These are phyloP conservation scores for Scalesia atractyloides DNA, from an alignment of 129 eudicot genomes.

Conservation along the genomic window DNA sequence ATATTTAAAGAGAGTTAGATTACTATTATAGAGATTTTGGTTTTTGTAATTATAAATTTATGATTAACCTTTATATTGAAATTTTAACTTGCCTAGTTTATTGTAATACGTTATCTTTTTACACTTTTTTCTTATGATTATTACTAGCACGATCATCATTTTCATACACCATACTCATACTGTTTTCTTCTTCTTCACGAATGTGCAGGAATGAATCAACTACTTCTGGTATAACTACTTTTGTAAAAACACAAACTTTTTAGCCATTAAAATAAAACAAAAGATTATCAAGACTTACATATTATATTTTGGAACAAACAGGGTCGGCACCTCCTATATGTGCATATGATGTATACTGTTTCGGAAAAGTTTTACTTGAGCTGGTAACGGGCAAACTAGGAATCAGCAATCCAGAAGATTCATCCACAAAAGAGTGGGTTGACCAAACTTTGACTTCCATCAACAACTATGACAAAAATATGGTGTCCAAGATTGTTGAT, in stretches of 20 bases:
- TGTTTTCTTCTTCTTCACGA: slow-evolving; percentile 18
- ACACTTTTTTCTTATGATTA: slow-evolving; percentile 5
- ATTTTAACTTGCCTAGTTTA: neutral
- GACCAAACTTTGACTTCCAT: slow-evolving; percentile 53
- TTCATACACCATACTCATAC: slow-evolving; percentile 21
- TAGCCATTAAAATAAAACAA: neutral
- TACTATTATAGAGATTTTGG: neutral
- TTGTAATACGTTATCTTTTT: slow-evolving; percentile 19
- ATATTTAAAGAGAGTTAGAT: no score
- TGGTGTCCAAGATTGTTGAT: slow-evolving; percentile 57
- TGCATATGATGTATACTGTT: slow-evolving; percentile 82
- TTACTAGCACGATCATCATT: neutral
- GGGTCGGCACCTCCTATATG: slow-evolving; percentile 57
- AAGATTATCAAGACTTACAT: neutral
- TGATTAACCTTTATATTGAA: neutral
- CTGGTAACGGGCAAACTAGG: slow-evolving; percentile 85
- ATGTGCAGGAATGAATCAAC: slow-evolving; percentile 52
- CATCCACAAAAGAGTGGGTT: slow-evolving; percentile 55
- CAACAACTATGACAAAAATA: slow-evolving; percentile 63
- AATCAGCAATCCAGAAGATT: slow-evolving; percentile 50
- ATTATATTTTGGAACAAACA: slow-evolving; percentile 28
- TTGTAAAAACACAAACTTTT: neutral
- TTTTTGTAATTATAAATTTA: neutral
- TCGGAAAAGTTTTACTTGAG: slow-evolving; percentile 83
- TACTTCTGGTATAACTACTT: slow-evolving; percentile 43